These are phyloP conservation scores for Aspergillus panamensis DNA, from an alignment of 495 filamentous ascomycete genomes.

Conservation along the genomic window DNA sequence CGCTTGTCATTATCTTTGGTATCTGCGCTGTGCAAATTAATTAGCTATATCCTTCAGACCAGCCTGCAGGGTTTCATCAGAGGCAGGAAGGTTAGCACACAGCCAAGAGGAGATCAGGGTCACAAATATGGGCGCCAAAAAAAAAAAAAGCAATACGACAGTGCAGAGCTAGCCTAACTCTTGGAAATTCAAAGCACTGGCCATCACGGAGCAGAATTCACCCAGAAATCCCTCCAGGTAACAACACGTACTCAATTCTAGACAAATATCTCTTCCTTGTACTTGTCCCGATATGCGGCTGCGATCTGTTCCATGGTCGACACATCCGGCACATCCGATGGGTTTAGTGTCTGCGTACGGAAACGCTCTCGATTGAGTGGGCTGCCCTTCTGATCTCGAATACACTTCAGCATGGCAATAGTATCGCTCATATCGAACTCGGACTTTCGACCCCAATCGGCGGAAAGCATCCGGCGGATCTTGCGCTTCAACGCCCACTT, in stretches of 20 bases:
- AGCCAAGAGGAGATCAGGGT: neutral
- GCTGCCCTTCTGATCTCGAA: conserved; percentile 10
- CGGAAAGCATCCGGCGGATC: conserved; percentile 13
- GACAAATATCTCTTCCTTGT: conserved; percentile 16
- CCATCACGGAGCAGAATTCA: neutral
- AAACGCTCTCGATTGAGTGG: conserved; percentile 8
- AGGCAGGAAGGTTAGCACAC: neutral
- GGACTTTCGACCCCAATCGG: conserved; percentile 3
- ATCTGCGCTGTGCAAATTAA: neutral
- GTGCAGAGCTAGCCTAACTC: neutral
- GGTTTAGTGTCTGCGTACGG: conserved; percentile 12
- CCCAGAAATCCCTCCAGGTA: neutral
- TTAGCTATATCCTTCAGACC: neutral
- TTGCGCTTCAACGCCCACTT: conserved; percentile 18
- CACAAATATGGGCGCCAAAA: neutral
- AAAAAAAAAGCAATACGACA: neutral
- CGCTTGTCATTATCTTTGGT: neutral
- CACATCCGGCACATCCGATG: conserved; percentile 12
- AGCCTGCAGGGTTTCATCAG: neutral
- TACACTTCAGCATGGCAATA: conserved; percentile 15
- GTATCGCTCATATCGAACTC: conserved; percentile 15
- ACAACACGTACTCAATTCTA: conserved; percentile 1
- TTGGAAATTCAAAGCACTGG: neutral
- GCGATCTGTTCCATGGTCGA: conserved; percentile 15
- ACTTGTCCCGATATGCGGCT: conserved; percentile 14